Evolutionary conservation across 2,329 filamentous ascomycete species (phyloP), one percentile per base, ranked within the genome.

Genomic region (Venturiaceae sp.): DNA sequence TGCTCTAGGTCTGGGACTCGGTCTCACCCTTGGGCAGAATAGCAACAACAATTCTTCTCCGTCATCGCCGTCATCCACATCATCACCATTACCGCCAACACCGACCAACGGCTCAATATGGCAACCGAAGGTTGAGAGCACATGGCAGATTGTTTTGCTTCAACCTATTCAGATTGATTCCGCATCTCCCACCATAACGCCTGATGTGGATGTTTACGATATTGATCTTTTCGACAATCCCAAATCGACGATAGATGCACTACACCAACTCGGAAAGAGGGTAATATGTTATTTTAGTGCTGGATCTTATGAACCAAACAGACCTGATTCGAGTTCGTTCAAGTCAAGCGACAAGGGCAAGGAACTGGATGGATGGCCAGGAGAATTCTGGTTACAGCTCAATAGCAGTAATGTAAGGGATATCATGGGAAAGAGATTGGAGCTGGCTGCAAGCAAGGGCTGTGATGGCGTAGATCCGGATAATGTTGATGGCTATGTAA

Each of bases 261-360:
- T 58, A 16, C 33, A 58, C 21, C 21, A 21, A 16, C 41, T 58
- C n/a, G 37, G 37, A 5, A 58, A 58, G 44, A 58, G 26, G 14
- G 55, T 53, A 5, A 52, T 58, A 3, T 90, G 87, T 74, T 90
- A 90, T 71, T 90, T 90, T 72, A 86, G 83, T 55, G 85, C 84
- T 0, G 87, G 87, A 1, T 85, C 82, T 7, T 88, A 80, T 64
- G 87, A 90, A 69, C 67, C 82, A 55, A 82, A 79, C 73, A 77
- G 86, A 3, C 70, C 76, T 0, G 87, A 90, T 66, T 75, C 77
- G 19, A 67, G 65, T 33, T 64, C 80, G 5, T 89, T 88, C 7
- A 61, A 73, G 1, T 67, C 71, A 0, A 67, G 70, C 0, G 85
- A 88, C 63, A 67, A 83, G 44, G 86, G 86, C n/a, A 75, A 77